phyloP scores from a whole-genome alignment of 2,329 filamentous ascomycete species.

The Pseudonectria foliicola region DNA sequence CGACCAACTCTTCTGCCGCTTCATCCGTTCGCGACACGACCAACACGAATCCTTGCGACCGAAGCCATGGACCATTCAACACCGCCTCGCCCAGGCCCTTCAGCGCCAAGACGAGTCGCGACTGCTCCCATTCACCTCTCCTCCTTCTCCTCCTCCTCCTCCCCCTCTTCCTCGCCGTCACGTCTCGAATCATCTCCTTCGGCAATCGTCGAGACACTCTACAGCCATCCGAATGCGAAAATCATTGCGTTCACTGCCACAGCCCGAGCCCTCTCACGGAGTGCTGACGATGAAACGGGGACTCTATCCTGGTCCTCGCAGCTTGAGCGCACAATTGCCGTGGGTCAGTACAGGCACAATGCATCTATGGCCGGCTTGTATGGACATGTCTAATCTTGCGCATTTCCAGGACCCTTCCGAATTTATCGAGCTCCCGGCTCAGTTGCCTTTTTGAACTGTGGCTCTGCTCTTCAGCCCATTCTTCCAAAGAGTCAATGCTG shows the following conservation, averaged over 20 bases:
- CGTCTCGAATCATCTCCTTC: slow-evolving; percentile 1
- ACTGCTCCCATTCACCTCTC: slow-evolving; percentile 30
- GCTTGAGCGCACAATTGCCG: slow-evolving; percentile 75
- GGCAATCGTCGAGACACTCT: slow-evolving; percentile 58
- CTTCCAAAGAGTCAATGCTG: slow-evolving; percentile 87
- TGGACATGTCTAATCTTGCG: neutral
- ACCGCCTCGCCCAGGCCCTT: slow-evolving; percentile 16
- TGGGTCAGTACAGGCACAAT: slow-evolving; percentile 43
- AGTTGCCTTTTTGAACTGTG: slow-evolving; percentile 82
- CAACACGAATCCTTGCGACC: too few relatives aligned
- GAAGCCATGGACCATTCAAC: slow-evolving; percentile 15
- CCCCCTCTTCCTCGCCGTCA: slow-evolving; percentile 7
- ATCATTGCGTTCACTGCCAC: slow-evolving; percentile 51
- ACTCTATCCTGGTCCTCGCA: slow-evolving; percentile 66
- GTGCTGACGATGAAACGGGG: slow-evolving; percentile 45
- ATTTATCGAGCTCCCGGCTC: slow-evolving; percentile 84
- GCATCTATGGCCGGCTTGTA: neutral
- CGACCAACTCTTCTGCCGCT: slow-evolving; percentile 9
- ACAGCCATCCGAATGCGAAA: slow-evolving; percentile 64
- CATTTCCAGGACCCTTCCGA: slow-evolving; percentile 56
- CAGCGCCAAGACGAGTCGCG: slow-evolving; percentile 27
- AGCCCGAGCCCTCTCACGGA: slow-evolving; percentile 22
- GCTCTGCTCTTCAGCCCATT: slow-evolving; percentile 76
- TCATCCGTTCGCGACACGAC: slow-evolving; percentile 1
- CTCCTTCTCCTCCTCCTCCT: slow-evolving; percentile 15